phyloP scores from a whole-genome alignment of 1,139 yeast species.

The Debaryomyces sp. region DNA sequence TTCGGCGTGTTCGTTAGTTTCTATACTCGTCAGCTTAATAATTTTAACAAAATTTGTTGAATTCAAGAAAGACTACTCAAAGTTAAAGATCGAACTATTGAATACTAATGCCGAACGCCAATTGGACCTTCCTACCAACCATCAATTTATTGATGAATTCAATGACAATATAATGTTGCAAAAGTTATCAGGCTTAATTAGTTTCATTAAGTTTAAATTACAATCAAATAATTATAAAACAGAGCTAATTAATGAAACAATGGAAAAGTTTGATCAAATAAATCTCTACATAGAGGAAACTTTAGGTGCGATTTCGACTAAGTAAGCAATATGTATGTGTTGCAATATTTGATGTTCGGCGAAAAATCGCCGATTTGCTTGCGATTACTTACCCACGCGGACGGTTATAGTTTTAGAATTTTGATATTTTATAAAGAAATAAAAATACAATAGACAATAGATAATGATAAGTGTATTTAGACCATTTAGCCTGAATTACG shows the following conservation, averaged over 20 bases:
- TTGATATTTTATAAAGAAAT: background rate
- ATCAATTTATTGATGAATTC: conserved; percentile 16
- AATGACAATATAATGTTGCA: conserved; percentile 15
- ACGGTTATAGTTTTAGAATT: background rate
- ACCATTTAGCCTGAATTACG: conserved; percentile 4
- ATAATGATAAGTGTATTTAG: conserved; percentile 11
- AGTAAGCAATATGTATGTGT: background rate
- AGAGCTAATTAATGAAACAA: conserved; percentile 17
- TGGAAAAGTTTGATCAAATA: conserved; percentile 21
- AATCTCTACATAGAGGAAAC: conserved; percentile 24
- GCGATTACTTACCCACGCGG: conserved; percentile 5
- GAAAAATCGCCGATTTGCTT: conserved; percentile 8
- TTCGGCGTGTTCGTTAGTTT: conserved; percentile 26
- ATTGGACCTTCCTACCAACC: conserved; percentile 7
- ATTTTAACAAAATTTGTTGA: conserved; percentile 26
- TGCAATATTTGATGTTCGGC: conserved; percentile 8
- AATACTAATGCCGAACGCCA: conserved; percentile 8
- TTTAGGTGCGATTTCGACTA: conserved; percentile 10
- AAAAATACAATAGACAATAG: background rate
- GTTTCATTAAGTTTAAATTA: conserved; percentile 23
- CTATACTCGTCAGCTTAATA: conserved; percentile 31
- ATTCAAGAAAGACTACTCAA: conserved; percentile 12
- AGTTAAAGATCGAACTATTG: conserved; percentile 12
- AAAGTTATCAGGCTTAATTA: conserved; percentile 19
- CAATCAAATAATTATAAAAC: conserved; percentile 15